Evolutionary conservation across 441 rosid genomes (phyloP), one percentile per base, ranked within the genome.

Genomic region (Erodium chrysanthum): DNA sequence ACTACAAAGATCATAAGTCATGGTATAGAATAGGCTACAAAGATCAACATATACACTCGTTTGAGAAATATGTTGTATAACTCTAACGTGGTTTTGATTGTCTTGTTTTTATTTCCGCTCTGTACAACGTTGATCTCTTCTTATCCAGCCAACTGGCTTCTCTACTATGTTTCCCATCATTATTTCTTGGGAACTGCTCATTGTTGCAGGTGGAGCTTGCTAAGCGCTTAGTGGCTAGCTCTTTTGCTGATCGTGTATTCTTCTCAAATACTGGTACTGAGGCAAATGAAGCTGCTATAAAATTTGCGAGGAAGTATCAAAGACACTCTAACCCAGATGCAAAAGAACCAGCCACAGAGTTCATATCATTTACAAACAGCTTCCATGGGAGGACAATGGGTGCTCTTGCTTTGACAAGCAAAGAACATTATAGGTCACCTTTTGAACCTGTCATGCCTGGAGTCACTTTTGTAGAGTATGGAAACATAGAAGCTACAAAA

Each of bases 361-460:
- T 93, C 72, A 72, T 93, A 20, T 75, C 97, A 0, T 93, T 91
- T 48, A 76, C 85, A 0, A 91, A 89, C 64, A 71, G 96, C 69
- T 93, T 93, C 82, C 98, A 93, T 73, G 98, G 98, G 22, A 84
- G 98, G 83, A 89, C 97, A 68, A 75, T 86, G 70, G 88, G 91
- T 33, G 82, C 89, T 59, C 84, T 89, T 52, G 96, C 98, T 71
- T 75, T 94, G 80, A 94, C 98, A 20, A 94, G 97, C 82, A 94
- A 94, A 81, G 88, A 84, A 67, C 79, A 89, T 17, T 91, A 94
- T 50, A 77, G 97, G 72, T 77, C 77, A 7, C 98, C 98, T 67
- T 89, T 91, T 62, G 88, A 94, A 72, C 98, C 98, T 46, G 86
- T 93, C 70, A 91, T 93, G 98, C 96, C 98, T 14, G 96, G 97